phyloP scores from a whole-genome alignment of 106 monocot genomes.

The Phalaenopsis equestris region DNA sequence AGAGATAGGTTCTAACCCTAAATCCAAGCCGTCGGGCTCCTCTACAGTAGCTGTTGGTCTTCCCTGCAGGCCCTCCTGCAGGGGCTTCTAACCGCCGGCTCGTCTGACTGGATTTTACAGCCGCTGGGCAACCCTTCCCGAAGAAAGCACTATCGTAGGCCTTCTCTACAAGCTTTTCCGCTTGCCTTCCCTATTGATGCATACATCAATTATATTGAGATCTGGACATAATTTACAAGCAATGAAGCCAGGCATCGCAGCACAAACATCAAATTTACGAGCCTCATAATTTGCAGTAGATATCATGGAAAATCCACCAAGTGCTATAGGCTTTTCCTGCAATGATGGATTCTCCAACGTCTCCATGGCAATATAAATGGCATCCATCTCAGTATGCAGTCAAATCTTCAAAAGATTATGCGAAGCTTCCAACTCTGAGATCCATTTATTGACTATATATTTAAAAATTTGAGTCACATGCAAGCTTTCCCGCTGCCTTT shows the following conservation, averaged over 20 bases:
- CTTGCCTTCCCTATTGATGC: conserved; percentile 31
- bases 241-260: conserved; percentile 99
- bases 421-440: conserved; percentile 70
- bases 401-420: conserved; percentile 88
- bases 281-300: conserved; percentile 99
- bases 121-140: too few species aligned
- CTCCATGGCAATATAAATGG: conserved; percentile 95
- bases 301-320: conserved; percentile 96
- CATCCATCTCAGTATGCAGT: conserved; percentile 97
- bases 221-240: conserved; percentile 81
- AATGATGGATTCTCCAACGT: conserved; percentile 75
- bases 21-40: too few species aligned
- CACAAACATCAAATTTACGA: conserved; percentile 94
- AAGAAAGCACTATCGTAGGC: too few species aligned
- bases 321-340: conserved; percentile 85
- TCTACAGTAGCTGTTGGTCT: too few species aligned
- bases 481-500: too few species aligned
- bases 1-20: too few species aligned
- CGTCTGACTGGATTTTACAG: too few species aligned
- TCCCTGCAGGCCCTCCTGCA: too few species aligned
- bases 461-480: too few species aligned
- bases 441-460: conserved; percentile 45
- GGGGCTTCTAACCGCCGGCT: too few species aligned
- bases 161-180: too few species aligned
- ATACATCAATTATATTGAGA: conserved; percentile 69